phyloP scores from a whole-genome alignment of 805 yeast species.

The Yarrowia yakushimensis region DNA sequence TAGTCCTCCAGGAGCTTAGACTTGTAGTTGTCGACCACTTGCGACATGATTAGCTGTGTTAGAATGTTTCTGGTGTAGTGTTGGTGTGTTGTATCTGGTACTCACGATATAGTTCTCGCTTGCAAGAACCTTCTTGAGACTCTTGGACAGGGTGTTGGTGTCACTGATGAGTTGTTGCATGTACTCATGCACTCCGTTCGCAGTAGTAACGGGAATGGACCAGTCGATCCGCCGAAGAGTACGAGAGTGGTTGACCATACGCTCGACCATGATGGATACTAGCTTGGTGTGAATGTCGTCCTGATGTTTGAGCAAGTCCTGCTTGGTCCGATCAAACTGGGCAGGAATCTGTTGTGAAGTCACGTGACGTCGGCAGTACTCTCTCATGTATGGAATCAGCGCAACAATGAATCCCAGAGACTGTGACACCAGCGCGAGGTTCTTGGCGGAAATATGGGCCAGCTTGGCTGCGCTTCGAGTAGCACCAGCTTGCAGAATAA shows the following conservation, averaged over 20 bases:
- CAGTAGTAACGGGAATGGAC: slow-evolving; percentile 44
- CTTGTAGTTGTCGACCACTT: slow-evolving; percentile 53
- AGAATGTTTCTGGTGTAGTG: neutral
- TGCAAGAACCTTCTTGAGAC: slow-evolving; percentile 56
- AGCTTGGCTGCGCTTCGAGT: slow-evolving; percentile 63
- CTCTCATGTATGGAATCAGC: slow-evolving; percentile 40
- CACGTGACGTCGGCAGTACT: slow-evolving; percentile 37
- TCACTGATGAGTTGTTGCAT: slow-evolving; percentile 67
- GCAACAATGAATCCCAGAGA: slow-evolving; percentile 50
- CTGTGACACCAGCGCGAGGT: slow-evolving; percentile 64
- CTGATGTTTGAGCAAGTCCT: slow-evolving; percentile 56
- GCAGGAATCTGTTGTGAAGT: slow-evolving; percentile 36
- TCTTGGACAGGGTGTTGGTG: slow-evolving; percentile 59
- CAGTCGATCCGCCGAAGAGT: slow-evolving; percentile 43
- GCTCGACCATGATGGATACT: slow-evolving; percentile 67
- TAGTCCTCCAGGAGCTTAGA: slow-evolving; percentile 52
- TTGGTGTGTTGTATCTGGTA: neutral
- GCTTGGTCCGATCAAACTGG: slow-evolving; percentile 43
- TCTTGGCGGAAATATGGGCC: slow-evolving; percentile 69
- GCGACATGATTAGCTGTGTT: slow-evolving; percentile 34
- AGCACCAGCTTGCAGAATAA: slow-evolving; percentile 72
- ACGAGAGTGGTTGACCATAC: slow-evolving; percentile 50
- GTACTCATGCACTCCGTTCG: slow-evolving; percentile 54
- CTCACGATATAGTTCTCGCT: slow-evolving; percentile 41
- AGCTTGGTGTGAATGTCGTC: slow-evolving; percentile 60